Base-by-base conservation (phyloP, 352 stramenopile species). In the Phytopythium montanum region DNA sequence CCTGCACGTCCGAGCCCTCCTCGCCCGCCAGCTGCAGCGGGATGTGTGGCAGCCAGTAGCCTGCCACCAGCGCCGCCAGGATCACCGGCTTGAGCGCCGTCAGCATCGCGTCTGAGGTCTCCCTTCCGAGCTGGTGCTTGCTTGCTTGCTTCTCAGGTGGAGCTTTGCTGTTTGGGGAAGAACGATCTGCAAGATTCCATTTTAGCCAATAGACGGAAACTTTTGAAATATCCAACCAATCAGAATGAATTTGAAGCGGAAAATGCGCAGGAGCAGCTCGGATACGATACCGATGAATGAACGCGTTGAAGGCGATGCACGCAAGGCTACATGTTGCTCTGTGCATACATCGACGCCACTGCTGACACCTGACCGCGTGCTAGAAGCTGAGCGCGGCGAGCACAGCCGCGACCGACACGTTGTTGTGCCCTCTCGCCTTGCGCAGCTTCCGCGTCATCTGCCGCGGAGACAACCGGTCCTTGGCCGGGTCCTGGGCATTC, bases 11-110 rank as follows among this genome's bases (percentile, higher is more conserved):
- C 13, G 60, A 67, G n/a, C 67, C 62, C 23, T 51, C 42, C 0
- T 66, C 64, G 9, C 75, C 52, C 3, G 79, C 52, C 34, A 70
- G 62, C 26, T 72, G 66, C 25, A 84, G 68, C 25, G 81, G 41
- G 36, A 77, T 62, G 50, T 86, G 68, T 49, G 78, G 81, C 3
- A 44, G 61, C 64, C 76, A 73, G 63, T 89, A 91, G 33, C 70
- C 70, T 38, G 65, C 70, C 49, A 87, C 68, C 14, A 67, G 62
- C 21, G 58, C 56, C 34, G 71, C 79, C n/a, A 85, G 53, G 19
- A 82, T 28, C 26, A 64, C 73, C 29, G 72, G 56, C 66, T 82
- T 86, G 46, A 75, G 33, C 34, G 60, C 67, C n/a, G 65, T 65
- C 48, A 60, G n/a, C 2, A 85, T 52, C 12, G 39, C 6, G 39